Percentiles rank a stretch among this genome's conserved stretches.
phyloP scores from a whole-genome alignment of 192 early-diverging fungal genomes.

The Coemansia sp. region DNA sequence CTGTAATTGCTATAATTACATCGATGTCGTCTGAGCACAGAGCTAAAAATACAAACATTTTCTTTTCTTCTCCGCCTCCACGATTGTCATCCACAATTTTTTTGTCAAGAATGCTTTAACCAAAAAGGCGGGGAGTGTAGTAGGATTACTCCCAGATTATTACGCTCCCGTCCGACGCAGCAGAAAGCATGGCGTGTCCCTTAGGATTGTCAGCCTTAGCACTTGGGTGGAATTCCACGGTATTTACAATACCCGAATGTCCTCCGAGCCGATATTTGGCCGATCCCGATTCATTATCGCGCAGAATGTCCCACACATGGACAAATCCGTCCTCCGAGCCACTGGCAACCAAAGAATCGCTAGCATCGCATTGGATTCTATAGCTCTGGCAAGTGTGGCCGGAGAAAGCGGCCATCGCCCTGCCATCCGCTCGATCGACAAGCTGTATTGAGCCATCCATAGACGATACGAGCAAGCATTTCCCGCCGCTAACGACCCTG shows the following conservation, averaged over 20 bases:
- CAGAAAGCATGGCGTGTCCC: constrained; percentile 31
- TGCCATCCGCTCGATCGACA: constrained; percentile 78
- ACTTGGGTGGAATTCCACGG: constrained; percentile 35
- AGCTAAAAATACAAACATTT: constrained; percentile 18
- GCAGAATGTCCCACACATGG: constrained; percentile 84
- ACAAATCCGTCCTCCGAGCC: constrained; percentile 91
- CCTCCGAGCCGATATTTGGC: constrained; percentile 22
- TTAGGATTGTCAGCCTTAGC: constrained; percentile 13
- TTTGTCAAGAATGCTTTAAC: background rate
- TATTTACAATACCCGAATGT: constrained; percentile 45
- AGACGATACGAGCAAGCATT: constrained; percentile 74
- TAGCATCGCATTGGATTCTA: constrained; percentile 72
- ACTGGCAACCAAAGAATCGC: constrained; percentile 74
- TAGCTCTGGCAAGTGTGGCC: constrained; percentile 85
- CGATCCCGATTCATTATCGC: constrained; percentile 36
- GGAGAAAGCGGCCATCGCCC: constrained; percentile 70
- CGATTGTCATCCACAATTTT: background rate
- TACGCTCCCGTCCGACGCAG: constrained; percentile 45
- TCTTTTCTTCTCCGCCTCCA: background rate
- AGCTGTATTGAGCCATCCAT: constrained; percentile 82
- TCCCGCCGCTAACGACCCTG: constrained; percentile 64
- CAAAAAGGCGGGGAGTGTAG: background rate
- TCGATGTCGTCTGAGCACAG: background rate
- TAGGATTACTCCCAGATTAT: constrained; percentile 38
- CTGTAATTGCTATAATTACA: constrained; percentile 6